Evolutionary conservation across 2,329 filamentous ascomycete genomes (phyloP).

Genomic region (Cytospora mali): DNA sequence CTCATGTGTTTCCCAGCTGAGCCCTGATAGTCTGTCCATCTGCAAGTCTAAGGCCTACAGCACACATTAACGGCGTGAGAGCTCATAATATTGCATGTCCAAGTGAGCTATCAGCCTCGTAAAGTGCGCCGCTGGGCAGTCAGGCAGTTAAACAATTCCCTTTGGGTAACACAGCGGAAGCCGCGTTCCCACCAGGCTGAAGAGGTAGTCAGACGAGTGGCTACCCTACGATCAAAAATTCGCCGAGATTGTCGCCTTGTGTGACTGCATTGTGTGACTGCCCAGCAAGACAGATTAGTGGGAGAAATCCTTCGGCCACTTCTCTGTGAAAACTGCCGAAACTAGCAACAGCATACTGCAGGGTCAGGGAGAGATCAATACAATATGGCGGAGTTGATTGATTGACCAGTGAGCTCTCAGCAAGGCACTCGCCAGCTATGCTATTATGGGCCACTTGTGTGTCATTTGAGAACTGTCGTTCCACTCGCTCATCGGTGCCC

Average conservation of each 20-base stretch:
- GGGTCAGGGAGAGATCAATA: neutral
- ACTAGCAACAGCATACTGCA: constrained; percentile 7
- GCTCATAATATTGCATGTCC: constrained; percentile 5
- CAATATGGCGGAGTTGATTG: constrained; percentile 4
- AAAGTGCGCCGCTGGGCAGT: neutral
- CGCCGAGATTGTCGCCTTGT: constrained; percentile 9
- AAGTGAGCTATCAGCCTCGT: constrained; percentile 7
- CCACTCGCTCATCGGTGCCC: neutral
- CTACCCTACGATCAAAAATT: neutral
- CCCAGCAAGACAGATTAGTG: constrained; percentile 5
- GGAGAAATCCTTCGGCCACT: constrained; percentile 13
- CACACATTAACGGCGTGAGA: neutral
- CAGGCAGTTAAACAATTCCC: neutral
- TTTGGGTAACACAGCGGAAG: constrained; percentile 3
- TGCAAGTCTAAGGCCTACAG: neutral
- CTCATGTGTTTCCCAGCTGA: neutral
- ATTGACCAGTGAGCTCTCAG: neutral
- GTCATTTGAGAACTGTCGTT: neutral
- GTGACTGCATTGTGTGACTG: constrained; percentile 6
- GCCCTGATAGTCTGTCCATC: neutral
- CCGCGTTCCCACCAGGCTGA: neutral
- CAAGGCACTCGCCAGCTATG: neutral
- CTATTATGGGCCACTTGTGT: neutral
- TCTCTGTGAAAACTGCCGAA: constrained; percentile 14
- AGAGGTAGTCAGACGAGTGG: neutral